Evolutionary conservation across 2,329 filamentous ascomycete species (phyloP), one percentile per base, ranked within the genome.

Genomic region (Paecilomyces fulvus): DNA sequence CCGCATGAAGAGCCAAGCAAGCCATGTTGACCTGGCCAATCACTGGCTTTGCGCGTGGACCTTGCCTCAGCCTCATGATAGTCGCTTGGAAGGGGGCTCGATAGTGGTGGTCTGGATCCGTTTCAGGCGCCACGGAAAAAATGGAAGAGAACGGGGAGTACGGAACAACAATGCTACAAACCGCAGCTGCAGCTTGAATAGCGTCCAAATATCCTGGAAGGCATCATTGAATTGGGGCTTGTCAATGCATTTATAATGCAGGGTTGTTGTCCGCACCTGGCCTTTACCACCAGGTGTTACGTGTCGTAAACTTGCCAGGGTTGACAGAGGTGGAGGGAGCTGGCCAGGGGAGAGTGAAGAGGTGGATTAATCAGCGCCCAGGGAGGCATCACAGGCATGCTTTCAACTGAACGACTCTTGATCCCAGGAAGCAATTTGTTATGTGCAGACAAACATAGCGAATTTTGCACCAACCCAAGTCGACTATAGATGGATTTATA

Each of bases 91-190:
- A 66, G 63, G 55, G 62, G 60, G 57, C 61, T 62, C 63, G 61
- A 64, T 58, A 53, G 56, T 60, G 59, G 56, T 55, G 54, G 52
- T 56, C 60, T 59, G 58, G 60, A 64, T 64, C 57, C 62, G 59
- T 61, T 61, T 63, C 62, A 67, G 63, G 65, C 66, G 59, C 63
- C 64, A 64, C 59, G 31, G 49, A 49, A 59, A 49, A 59, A 57
- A 56, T 61, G 60, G 60, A 62, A 52, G 50, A 57, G 54, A 60
- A 56, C 17, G 55, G 57, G 55, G 54, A 51, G 61, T 49, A 52
- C 58, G 60, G 63, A 65, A 43, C 12, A 49, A 49, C 48, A 28
- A 43, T 8, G 25, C 21, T 49, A 28, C 21, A 14, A n/a, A 28
- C 48, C 23, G 25, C 20, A 28, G 21, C 21, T 28, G 21, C 23